These are phyloP conservation scores for Fomitopsis betulina DNA, from an alignment of 1,284 basidiomycete species.

Conservation along the genomic window DNA sequence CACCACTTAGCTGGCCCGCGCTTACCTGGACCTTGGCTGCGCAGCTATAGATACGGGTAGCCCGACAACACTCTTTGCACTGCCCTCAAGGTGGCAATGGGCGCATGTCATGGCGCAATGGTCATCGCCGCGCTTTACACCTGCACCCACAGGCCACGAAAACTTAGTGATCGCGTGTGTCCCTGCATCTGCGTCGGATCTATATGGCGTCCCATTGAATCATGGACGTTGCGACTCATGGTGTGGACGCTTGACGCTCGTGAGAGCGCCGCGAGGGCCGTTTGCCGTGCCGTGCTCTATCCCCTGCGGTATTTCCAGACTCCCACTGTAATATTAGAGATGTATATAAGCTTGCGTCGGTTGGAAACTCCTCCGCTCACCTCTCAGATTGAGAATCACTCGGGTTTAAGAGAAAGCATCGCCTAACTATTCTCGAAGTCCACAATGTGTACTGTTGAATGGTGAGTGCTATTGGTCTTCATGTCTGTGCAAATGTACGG, in stretches of 20 bases:
- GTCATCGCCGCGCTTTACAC: neutral
- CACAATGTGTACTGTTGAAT: slow-evolving; percentile 3
- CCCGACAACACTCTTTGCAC: neutral
- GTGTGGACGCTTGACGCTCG: neutral
- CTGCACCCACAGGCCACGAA: neutral
- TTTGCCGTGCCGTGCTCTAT: neutral
- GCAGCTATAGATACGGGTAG: neutral
- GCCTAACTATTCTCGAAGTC: neutral
- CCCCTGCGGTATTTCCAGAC: neutral
- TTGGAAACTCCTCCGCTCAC: neutral
- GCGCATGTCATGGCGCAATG: neutral
- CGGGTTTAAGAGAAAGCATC: neutral
- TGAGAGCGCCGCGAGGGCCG: neutral
- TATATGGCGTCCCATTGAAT: neutral
- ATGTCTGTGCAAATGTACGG: neutral
- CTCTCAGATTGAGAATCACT: neutral
- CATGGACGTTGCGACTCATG: neutral
- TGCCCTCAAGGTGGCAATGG: neutral
- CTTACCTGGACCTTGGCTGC: neutral
- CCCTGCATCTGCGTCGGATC: neutral
- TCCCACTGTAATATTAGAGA: slow-evolving; percentile 1
- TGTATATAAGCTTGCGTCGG: neutral
- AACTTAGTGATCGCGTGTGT: neutral
- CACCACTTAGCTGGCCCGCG: neutral
- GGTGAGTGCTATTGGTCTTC: neutral